phyloP scores from a whole-genome alignment of 106 monocot species.

The Vanilla planifolia region DNA sequence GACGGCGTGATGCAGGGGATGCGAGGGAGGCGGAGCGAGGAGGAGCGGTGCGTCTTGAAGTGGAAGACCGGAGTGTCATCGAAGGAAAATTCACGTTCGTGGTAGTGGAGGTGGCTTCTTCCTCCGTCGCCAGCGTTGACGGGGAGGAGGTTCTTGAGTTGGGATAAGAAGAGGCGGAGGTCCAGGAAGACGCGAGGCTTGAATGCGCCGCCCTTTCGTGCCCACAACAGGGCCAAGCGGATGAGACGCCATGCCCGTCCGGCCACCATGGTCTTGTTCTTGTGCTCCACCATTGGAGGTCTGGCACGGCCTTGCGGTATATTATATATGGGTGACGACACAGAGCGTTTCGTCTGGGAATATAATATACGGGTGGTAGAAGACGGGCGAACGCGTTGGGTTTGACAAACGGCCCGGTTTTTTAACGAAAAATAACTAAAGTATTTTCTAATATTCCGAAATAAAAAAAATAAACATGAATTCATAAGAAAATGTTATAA shows the following conservation, averaged over 20 bases:
- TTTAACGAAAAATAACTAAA: too few relatives aligned
- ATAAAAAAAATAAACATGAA: too few relatives aligned
- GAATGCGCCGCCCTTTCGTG: conserved; percentile 23
- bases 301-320: too few relatives aligned
- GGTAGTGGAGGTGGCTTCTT: not conserved
- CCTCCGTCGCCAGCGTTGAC: not conserved
- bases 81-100: conserved; percentile 54
- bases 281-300: too few relatives aligned
- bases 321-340: too few relatives aligned
- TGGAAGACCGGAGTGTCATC: conserved; percentile 54
- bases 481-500: too few relatives aligned
- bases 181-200: conserved; percentile 13
- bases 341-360: too few relatives aligned
- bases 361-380: too few relatives aligned
- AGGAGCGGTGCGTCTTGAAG: conserved; percentile 25
- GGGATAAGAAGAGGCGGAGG: conserved; percentile 12
- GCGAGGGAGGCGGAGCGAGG: conserved; percentile 22
- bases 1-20: conserved; percentile 42
- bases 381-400: too few relatives aligned
- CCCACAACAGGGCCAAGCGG: conserved; percentile 36
- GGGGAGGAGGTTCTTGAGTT: conserved; percentile 7
- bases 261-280: not conserved
- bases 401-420: too few relatives aligned
- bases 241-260: conserved; percentile 26
- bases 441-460: too few relatives aligned